phyloP scores from a whole-genome alignment of 2,329 filamentous ascomycete genomes.

The Incumbomyces delicatus region DNA sequence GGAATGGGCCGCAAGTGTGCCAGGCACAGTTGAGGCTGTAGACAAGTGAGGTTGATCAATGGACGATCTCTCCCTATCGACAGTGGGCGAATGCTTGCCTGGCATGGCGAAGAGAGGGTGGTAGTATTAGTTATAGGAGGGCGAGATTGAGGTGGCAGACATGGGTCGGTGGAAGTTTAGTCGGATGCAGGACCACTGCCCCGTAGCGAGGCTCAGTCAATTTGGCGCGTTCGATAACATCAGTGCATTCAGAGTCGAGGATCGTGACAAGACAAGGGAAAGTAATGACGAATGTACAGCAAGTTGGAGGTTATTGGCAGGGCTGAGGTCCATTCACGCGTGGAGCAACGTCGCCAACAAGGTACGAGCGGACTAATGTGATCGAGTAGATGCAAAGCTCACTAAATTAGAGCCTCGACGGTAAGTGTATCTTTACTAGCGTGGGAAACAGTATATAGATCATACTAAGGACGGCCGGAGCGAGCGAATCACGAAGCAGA shows the following conservation, averaged over 20 bases:
- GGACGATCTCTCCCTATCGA: constrained; percentile 19
- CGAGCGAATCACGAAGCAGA: constrained; percentile 2
- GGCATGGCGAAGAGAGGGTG: constrained; percentile 19
- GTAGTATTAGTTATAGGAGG: constrained; percentile 18
- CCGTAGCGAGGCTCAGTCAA: constrained; percentile 22
- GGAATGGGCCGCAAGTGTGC: no score
- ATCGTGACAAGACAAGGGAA: constrained; percentile 15
- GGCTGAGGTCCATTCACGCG: constrained; percentile 8
- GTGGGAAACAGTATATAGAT: neutral
- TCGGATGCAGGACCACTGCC: constrained; percentile 21
- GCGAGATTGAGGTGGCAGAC: constrained; percentile 7
- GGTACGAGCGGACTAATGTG: constrained; percentile 7
- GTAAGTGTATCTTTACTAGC: neutral
- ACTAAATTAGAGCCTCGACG: constrained; percentile 1
- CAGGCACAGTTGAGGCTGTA: constrained; percentile 10
- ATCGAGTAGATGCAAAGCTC: constrained; percentile 6
- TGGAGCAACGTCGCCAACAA: constrained; percentile 1
- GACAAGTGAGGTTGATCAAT: constrained; percentile 14
- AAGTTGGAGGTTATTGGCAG: constrained; percentile 11
- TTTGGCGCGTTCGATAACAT: constrained; percentile 21
- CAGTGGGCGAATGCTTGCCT: constrained; percentile 15
- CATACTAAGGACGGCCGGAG: neutral
- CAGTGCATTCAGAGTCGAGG: constrained; percentile 15
- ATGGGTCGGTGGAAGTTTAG: constrained; percentile 19
- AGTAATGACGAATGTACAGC: constrained; percentile 20